Evolutionary conservation across 2,329 filamentous ascomycete genomes (phyloP), one percentile per base, ranked within the genome.

Genomic region (Xylaria sp.): DNA sequence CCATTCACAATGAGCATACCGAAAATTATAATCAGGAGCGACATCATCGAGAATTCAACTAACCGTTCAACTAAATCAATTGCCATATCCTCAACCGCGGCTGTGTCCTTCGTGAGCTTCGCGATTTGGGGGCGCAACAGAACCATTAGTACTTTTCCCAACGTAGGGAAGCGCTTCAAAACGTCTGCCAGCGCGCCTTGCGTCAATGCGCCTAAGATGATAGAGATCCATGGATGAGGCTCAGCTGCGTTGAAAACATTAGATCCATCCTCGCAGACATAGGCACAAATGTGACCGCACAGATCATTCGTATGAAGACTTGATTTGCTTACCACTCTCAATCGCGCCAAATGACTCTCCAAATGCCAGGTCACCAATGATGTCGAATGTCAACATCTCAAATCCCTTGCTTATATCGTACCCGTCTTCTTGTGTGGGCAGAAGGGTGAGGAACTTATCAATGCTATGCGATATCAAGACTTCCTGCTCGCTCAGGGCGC

Each of bases 191-290:
- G 49, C 6, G 70, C 71, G 0, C 67, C 70, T 28, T 74, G 66
- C 33, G n/a, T 66, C 23, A 76, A 49, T 1, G 69, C 65, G 17
- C 63, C 68, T 6, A 75, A n/a, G 3, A 63, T 66, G 9, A 65
- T 70, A 1, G 71, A 44, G 44, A 76, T 73, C 75, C 73, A 76
- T 0, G 72, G 74, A 36, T 76, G 74, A 15, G 63, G 63, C 2
- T 65, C 56, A 20, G 71, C 73, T 76, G 33, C 11, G 15, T 26
- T 42, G 4, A 17, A 42, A 17, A 5, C 38, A 17, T 42, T 42
- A 42, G 38, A 42, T 42, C 38, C 13, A 42, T 17, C 13, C 13
- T 17, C 38, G 38, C 4, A 42, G 44, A 48, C n/a, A 49, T 20
- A 23, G 46, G 26, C 15, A 44, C 4, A 5, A 10, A 2, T 40